Conservation (phyloP, 805 yeast genomes). For the Brettanomyces anomalus region DNA sequence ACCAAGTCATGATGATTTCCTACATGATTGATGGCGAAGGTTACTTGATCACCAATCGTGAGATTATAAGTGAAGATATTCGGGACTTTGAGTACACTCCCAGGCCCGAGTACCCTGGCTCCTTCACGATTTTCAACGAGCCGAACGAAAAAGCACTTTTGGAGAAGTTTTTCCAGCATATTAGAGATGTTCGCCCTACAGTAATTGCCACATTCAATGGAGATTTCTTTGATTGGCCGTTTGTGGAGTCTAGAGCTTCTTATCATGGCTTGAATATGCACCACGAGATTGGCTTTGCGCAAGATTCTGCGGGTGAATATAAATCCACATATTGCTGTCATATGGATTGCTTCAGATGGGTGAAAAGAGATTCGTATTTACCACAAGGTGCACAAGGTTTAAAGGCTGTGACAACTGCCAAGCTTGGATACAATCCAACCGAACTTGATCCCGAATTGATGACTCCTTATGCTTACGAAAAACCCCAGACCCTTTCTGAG, state of each 20-base stretch:
- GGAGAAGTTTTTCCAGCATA: conserved; percentile 77
- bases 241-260: conserved; percentile 80
- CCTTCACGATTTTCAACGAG: conserved; percentile 85
- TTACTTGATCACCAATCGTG: conserved; percentile 85
- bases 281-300: conserved; percentile 88
- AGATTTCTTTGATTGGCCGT: conserved; percentile 99
- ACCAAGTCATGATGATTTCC: conserved; percentile 97
- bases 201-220: conserved; percentile 98
- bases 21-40: conserved; percentile 99
- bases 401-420: conserved; percentile 94
- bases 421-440: conserved; percentile 91
- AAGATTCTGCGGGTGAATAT: conserved; percentile 84
- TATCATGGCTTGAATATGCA: conserved; percentile 82
- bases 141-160: conserved; percentile 70
- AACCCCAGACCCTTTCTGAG: conserved; percentile 88
- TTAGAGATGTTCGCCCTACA: conserved; percentile 81
- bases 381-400: conserved; percentile 99
- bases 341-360: conserved; percentile 98
- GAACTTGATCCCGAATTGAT: conserved; percentile 95
- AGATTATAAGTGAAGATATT: conserved; percentile 88
- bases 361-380: conserved; percentile 89
- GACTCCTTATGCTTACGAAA: conserved; percentile 95
- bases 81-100: conserved; percentile 98
- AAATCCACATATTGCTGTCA: conserved; percentile 89
- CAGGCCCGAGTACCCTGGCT: conserved; percentile 89